Conservation (phyloP, 345 rosid species). For the Populus ilicifolia region DNA sequence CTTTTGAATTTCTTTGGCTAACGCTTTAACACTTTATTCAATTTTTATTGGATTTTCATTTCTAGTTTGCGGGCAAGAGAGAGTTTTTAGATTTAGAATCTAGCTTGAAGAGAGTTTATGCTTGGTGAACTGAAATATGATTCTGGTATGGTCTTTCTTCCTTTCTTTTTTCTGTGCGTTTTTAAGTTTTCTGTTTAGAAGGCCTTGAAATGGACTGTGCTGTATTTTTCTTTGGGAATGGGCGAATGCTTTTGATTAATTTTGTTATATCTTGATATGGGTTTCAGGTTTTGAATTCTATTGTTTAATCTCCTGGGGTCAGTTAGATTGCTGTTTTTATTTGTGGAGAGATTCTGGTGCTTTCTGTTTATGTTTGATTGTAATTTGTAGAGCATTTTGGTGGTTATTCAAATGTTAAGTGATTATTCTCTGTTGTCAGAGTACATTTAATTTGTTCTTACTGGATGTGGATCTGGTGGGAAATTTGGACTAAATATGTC, state of each 20-base stretch:
- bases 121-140: background rate
- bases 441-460: background rate
- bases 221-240: background rate
- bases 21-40: background rate
- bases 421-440: background rate
- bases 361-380: background rate
- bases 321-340: background rate
- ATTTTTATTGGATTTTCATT: background rate
- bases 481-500: background rate
- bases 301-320: background rate
- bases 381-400: background rate
- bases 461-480: background rate
- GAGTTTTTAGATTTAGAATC: background rate
- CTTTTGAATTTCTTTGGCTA: background rate
- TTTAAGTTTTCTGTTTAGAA: background rate
- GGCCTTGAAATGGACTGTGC: background rate
- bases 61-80: background rate
- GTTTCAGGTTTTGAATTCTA: conserved; percentile 8
- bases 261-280: background rate
- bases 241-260: background rate
- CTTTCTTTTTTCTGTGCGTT: too few species aligned
- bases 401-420: conserved; percentile 16
- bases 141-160: background rate
- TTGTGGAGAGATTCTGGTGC: background rate
- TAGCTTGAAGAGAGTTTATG: background rate